Evolutionary conservation across 306 rosid species (phyloP).

Genomic region (Boehmeria nivea): DNA sequence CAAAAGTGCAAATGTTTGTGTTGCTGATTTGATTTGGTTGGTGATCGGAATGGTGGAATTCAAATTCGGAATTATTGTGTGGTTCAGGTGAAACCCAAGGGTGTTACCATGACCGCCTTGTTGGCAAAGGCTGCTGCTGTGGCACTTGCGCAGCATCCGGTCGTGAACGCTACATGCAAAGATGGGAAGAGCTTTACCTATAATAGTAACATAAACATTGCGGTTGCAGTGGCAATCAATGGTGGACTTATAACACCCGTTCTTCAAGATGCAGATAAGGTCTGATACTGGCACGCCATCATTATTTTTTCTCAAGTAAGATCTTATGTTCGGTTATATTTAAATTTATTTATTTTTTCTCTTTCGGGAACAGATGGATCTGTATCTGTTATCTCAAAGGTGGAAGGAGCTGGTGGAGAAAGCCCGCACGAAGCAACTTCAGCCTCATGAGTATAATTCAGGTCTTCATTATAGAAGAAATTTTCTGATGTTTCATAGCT

Average conservation of each 20-base stretch:
- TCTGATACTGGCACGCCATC: conserved; percentile 9
- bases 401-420: conserved; percentile 90
- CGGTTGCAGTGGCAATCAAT: conserved; percentile 79
- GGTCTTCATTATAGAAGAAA: conserved; percentile 27
- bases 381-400: conserved; percentile 74
- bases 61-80: conserved; percentile 9
- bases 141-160: conserved; percentile 81
- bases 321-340: too few relatives aligned
- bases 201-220: conserved; percentile 58
- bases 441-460: conserved; percentile 84
- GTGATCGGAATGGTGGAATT: conserved; percentile 1
- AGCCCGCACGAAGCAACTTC: conserved; percentile 87
- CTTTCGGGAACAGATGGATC: conserved; percentile 66
- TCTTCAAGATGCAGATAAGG: conserved; percentile 93
- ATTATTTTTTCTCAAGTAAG: background rate
- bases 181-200: conserved; percentile 72
- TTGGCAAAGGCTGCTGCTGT: conserved; percentile 79
- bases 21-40: background rate
- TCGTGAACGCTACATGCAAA: conserved; percentile 72
- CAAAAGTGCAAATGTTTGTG: too few relatives aligned
- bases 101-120: conserved; percentile 90
- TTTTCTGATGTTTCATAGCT: conserved; percentile 7
- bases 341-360: conserved; percentile 16
- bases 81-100: conserved; percentile 77
- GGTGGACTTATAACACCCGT: conserved; percentile 89